Percentiles rank a stretch among this genome's conserved stretches.
These are phyloP conservation scores for Cyberlindnera nakhonratchasimensis DNA, from an alignment of 805 yeast genomes.

Conservation along the genomic window DNA sequence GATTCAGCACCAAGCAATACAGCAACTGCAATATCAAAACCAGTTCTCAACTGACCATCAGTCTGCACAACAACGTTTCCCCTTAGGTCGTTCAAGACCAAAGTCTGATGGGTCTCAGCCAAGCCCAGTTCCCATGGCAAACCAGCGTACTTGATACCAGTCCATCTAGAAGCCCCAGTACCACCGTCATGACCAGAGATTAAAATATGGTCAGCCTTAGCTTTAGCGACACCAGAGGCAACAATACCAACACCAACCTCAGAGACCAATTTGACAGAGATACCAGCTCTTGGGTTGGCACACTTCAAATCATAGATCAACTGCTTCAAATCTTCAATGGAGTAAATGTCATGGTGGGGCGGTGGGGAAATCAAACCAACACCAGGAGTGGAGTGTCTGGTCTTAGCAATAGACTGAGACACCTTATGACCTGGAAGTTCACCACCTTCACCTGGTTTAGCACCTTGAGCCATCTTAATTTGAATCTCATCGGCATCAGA, in stretches of 20 bases:
- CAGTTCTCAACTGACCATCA: slow-evolving; percentile 97
- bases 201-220: slow-evolving; percentile 94
- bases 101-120: slow-evolving; percentile 97
- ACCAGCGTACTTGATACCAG: slow-evolving; percentile 96
- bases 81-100: slow-evolving; percentile 92
- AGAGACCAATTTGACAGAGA: slow-evolving; percentile 92
- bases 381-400: slow-evolving; percentile 95
- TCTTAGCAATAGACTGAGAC: slow-evolving; percentile 80
- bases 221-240: slow-evolving; percentile 99
- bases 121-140: slow-evolving; percentile 98
- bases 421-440: slow-evolving; percentile 67
- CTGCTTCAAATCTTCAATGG: slow-evolving; percentile 96
- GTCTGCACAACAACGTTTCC: slow-evolving; percentile 95
- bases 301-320: slow-evolving; percentile 94
- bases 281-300: slow-evolving; percentile 94
- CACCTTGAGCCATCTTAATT: slow-evolving; percentile 99
- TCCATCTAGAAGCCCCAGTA: slow-evolving; percentile 98
- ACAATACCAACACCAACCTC: slow-evolving; percentile 99
- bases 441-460: slow-evolving; percentile 99
- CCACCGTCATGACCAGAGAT: slow-evolving; percentile 99
- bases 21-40: slow-evolving; percentile 95
- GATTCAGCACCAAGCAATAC: slow-evolving; percentile 97
- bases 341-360: slow-evolving; percentile 97
- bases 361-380: slow-evolving; percentile 98
- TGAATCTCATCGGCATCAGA: slow-evolving; percentile 97